Evolutionary conservation across 768 basidiomycete species (phyloP).

Genomic region (Hypholoma fasciculare): DNA sequence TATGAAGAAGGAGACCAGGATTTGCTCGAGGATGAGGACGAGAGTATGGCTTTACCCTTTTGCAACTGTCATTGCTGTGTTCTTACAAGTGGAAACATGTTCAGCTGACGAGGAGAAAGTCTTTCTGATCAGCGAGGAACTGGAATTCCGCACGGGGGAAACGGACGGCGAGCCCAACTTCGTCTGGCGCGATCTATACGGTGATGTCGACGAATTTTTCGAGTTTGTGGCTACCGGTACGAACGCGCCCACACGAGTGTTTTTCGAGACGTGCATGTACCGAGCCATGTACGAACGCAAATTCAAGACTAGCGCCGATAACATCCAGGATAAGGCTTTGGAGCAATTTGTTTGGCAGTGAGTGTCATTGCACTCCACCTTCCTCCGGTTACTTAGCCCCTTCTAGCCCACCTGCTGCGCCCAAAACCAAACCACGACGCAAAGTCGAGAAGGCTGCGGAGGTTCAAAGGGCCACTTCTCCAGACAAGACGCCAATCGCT

Average conservation of each 20-base stretch:
- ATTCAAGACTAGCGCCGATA: conserved; percentile 71
- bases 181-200: conserved; percentile 89
- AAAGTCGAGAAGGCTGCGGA: conserved; percentile 27
- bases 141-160: conserved; percentile 79
- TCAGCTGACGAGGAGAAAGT: conserved; percentile 92
- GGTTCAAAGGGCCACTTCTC: background rate
- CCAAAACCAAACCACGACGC: conserved; percentile 27
- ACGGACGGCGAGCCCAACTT: conserved; percentile 80
- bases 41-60: conserved; percentile 48
- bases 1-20: conserved; percentile 98
- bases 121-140: conserved; percentile 88
- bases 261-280: conserved; percentile 94
- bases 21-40: conserved; percentile 90
- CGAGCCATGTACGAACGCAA: conserved; percentile 97
- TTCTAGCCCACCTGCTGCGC: conserved; percentile 34
- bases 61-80: background rate
- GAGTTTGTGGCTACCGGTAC: conserved; percentile 85
- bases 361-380: conserved; percentile 27
- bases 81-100: background rate
- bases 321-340: conserved; percentile 64
- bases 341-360: conserved; percentile 83
- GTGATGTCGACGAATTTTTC: conserved; percentile 90
- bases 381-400: background rate
- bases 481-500: conserved; percentile 11
- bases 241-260: conserved; percentile 79